Evolutionary conservation across 2,329 filamentous ascomycete species (phyloP).

Genomic region (Aphanocladium album): DNA sequence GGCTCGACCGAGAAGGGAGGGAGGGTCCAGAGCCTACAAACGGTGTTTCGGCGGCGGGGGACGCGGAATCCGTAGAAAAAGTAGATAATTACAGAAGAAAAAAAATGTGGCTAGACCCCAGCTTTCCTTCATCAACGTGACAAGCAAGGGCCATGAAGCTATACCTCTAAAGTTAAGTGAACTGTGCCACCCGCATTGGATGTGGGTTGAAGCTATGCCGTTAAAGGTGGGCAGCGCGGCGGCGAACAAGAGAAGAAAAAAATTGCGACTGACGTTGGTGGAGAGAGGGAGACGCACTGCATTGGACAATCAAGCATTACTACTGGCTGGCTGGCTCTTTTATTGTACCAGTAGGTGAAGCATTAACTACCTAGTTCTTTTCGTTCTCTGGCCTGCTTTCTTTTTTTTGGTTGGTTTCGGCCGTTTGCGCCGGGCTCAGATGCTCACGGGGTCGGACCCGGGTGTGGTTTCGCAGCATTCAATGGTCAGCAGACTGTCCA

Average conservation of each 20-base stretch:
- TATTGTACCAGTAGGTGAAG: too few relatives aligned
- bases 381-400: too few relatives aligned
- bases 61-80: constrained; percentile 1
- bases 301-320: too few relatives aligned
- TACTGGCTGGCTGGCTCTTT: too few relatives aligned
- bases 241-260: not conserved
- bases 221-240: constrained; percentile 11
- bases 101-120: constrained; percentile 5
- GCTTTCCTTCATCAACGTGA: not conserved
- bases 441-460: not conserved
- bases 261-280: not conserved
- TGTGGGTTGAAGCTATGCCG: constrained; percentile 14
- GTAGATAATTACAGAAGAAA: not conserved
- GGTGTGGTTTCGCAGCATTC: too few relatives aligned
- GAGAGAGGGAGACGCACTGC: not conserved
- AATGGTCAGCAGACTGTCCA: not conserved
- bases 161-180: constrained; percentile 14
- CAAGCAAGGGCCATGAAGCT: constrained; percentile 9
- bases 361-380: too few relatives aligned
- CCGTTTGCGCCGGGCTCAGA: not conserved
- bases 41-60: constrained; percentile 10
- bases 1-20: not conserved
- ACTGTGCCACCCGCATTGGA: not conserved
- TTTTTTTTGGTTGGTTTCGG: not conserved
- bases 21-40: not conserved